Evolutionary conservation across 2,329 filamentous ascomycete species (phyloP).

Genomic region (Penicillium brevicompactum): DNA sequence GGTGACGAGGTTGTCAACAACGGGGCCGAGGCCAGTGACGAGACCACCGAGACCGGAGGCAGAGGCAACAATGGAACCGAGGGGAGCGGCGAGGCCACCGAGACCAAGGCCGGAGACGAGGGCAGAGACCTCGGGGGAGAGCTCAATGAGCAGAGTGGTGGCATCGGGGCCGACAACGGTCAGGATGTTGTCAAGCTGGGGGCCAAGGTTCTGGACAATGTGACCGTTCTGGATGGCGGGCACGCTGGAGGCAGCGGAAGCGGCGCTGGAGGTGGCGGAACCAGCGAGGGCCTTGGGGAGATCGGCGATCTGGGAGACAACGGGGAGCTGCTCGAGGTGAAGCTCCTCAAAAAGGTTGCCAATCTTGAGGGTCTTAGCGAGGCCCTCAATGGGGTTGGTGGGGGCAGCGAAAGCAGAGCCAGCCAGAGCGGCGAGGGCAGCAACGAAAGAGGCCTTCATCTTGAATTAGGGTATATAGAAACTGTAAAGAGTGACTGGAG

Average conservation of each 20-base stretch:
- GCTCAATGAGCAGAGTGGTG: constrained; percentile 31
- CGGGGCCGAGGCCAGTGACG: constrained; percentile 25
- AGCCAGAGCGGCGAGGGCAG: constrained; percentile 24
- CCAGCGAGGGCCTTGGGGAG: constrained; percentile 13
- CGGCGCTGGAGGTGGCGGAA: constrained; percentile 13
- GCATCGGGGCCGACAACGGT: constrained; percentile 32
- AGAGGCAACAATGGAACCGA: constrained; percentile 30
- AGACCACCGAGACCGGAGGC: constrained; percentile 30
- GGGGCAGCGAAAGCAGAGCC: constrained; percentile 11
- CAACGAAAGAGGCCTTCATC: constrained; percentile 30
- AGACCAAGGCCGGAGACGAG: constrained; percentile 35
- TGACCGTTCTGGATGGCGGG: constrained; percentile 26
- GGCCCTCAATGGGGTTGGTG: constrained; percentile 7
- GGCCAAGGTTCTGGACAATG: constrained; percentile 33
- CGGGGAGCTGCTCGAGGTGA: constrained; percentile 16
- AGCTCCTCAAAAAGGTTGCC: constrained; percentile 23
- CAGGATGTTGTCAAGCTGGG: constrained; percentile 33
- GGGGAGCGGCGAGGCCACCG: constrained; percentile 24
- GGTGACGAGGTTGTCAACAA: constrained; percentile 32
- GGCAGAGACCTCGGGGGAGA: constrained; percentile 32
- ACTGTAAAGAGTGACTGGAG: constrained; percentile 9
- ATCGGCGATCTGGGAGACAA: constrained; percentile 20
- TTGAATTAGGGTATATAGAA: constrained; percentile 17
- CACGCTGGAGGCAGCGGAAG: constrained; percentile 13
- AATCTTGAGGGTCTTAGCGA: constrained; percentile 20